Conservation (phyloP, 192 early-diverging fungal genomes). For the Lobosporangium transversale region DNA sequence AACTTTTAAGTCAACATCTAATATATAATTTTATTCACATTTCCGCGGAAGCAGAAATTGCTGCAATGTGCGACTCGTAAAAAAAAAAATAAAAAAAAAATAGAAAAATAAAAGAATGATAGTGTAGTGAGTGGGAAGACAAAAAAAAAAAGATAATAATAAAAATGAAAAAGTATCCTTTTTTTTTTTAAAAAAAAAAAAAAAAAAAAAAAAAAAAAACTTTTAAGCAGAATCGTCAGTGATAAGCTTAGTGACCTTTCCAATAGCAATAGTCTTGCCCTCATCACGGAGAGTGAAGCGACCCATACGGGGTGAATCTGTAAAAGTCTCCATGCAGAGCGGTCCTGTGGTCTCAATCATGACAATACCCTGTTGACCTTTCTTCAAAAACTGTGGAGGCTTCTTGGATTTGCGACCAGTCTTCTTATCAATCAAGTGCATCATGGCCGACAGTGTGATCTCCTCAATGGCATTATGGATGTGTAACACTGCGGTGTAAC, state of each 20-base stretch:
- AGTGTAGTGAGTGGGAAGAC: background rate
- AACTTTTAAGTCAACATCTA: too few relatives aligned
- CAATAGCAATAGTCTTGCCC: conserved; percentile 95
- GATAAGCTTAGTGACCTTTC: conserved; percentile 88
- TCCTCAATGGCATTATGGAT: conserved; percentile 91
- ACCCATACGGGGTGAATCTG: conserved; percentile 89
- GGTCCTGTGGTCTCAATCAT: conserved; percentile 80
- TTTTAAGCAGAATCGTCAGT: conserved; percentile 23
- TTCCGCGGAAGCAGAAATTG: too few relatives aligned
- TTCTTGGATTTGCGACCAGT: conserved; percentile 87
- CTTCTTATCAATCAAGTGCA: conserved; percentile 95
- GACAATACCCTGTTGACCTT: conserved; percentile 89
- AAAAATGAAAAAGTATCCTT: too few relatives aligned
- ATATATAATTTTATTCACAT: too few relatives aligned
- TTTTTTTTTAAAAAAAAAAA: too few relatives aligned
- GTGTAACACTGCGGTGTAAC: conserved; percentile 94
- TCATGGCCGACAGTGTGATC: conserved; percentile 77
- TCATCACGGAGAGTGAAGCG: conserved; percentile 99
- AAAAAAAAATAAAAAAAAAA: too few relatives aligned
- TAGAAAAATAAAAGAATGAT: too few relatives aligned
- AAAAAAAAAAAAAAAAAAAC: background rate
- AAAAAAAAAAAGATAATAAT: background rate
- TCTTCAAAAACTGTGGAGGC: conserved; percentile 94
- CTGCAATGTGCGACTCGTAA: too few relatives aligned
- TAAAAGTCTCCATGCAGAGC: conserved; percentile 89